phyloP scores from a whole-genome alignment of 345 rosid genomes.

The Angophora floribunda region DNA sequence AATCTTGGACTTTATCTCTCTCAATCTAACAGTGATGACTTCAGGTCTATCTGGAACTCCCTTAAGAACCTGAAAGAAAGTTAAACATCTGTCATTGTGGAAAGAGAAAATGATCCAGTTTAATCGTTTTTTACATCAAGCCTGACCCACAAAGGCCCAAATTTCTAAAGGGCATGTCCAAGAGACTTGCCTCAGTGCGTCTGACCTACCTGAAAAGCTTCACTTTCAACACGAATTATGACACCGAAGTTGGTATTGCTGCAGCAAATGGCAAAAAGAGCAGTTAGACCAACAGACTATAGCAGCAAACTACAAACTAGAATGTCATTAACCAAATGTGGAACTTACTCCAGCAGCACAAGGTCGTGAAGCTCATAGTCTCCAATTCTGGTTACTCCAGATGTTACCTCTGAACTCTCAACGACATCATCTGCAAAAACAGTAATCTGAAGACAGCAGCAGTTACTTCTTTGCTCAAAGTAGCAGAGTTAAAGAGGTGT shows the following conservation, averaged over 20 bases:
- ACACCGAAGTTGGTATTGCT: constrained; percentile 89
- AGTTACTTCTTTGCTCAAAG: background rate
- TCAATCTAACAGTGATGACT: constrained; percentile 69
- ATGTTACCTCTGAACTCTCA: constrained; percentile 92
- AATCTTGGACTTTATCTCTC: constrained; percentile 90
- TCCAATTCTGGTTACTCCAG: constrained; percentile 82
- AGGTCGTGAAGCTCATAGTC: constrained; percentile 96
- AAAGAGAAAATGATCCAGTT: background rate
- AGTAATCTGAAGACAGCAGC: constrained; percentile 48
- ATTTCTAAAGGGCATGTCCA: background rate
- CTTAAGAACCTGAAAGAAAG: constrained; percentile 61
- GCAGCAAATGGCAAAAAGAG: constrained; percentile 18
- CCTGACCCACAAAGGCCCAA: background rate
- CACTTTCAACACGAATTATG: constrained; percentile 91
- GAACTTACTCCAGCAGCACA: constrained; percentile 79
- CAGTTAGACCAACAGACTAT: background rate
- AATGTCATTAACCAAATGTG: background rate
- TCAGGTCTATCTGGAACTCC: constrained; percentile 94
- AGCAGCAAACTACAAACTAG: background rate
- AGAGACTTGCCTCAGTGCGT: background rate
- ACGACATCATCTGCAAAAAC: constrained; percentile 96
- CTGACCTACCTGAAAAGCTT: constrained; percentile 73
- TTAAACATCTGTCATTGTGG: background rate
- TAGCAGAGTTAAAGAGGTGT: background rate
- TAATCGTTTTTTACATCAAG: background rate